These are phyloP conservation scores for Xylariomycetidae sp. DNA, from an alignment of 2,329 filamentous ascomycete species.

Conservation along the genomic window DNA sequence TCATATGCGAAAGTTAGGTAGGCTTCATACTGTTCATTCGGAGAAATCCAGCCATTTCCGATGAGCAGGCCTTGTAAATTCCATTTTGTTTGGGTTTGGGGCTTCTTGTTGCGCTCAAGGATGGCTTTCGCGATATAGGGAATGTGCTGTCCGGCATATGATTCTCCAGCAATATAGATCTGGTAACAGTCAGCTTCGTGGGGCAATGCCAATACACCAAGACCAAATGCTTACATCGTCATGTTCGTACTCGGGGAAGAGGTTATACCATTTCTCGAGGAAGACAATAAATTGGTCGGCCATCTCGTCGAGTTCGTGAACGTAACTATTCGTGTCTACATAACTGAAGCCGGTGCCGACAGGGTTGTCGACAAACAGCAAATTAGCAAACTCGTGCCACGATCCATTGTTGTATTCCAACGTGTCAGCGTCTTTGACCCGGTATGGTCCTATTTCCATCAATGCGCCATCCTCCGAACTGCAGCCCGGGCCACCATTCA, in stretches of 20 bases:
- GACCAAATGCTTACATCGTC: conserved; percentile 70
- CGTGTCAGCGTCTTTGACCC: conserved; percentile 68
- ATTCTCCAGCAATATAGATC: conserved; percentile 94
- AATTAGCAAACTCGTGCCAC: conserved; percentile 96
- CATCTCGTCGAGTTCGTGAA: conserved; percentile 85
- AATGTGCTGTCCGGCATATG: conserved; percentile 94
- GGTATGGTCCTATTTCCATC: conserved; percentile 94
- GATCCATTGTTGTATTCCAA: conserved; percentile 85
- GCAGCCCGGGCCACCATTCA: conserved; percentile 95
- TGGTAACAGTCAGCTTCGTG: conserved; percentile 31
- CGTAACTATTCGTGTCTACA: conserved; percentile 81
- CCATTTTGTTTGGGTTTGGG: conserved; percentile 54
- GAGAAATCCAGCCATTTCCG: conserved; percentile 96
- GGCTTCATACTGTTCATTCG: conserved; percentile 80
- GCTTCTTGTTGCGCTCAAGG: conserved; percentile 75
- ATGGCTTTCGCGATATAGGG: conserved; percentile 94
- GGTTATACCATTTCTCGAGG: conserved; percentile 80
- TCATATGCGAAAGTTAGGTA: conserved; percentile 81
- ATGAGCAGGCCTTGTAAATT: conserved; percentile 82
- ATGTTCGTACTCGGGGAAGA: conserved; percentile 87
- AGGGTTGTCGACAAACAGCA: conserved; percentile 95
- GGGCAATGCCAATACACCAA: background rate
- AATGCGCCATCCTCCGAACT: conserved; percentile 94
- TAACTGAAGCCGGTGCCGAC: conserved; percentile 97
- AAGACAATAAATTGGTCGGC: conserved; percentile 82